Conservation (phyloP, 179 eudicot species). For the Beta corolliflora region DNA sequence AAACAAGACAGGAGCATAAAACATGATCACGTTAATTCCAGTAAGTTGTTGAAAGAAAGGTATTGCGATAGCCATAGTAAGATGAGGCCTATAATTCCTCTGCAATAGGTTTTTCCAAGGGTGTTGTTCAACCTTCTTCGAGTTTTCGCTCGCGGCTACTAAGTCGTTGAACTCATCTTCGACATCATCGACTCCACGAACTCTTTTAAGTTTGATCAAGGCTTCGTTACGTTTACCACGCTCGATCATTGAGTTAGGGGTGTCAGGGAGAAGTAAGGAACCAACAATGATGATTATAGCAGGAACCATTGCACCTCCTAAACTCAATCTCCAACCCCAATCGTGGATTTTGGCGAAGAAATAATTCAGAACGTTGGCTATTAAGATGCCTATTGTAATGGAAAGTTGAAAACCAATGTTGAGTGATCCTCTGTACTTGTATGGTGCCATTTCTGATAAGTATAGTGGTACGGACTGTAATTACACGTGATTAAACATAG, state of each 20-base stretch:
- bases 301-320: constrained; percentile 59
- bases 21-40: constrained; percentile 65
- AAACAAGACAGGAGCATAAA: constrained; percentile 68
- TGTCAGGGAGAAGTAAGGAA: constrained; percentile 44
- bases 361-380: constrained; percentile 57
- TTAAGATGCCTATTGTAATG: constrained; percentile 52
- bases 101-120: constrained; percentile 61
- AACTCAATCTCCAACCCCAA: constrained; percentile 43
- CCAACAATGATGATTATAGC: constrained; percentile 52
- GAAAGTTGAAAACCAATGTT: constrained; percentile 64
- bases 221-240: constrained; percentile 50
- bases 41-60: constrained; percentile 65
- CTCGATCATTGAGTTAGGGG: constrained; percentile 69
- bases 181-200: constrained; percentile 46
- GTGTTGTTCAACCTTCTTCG: constrained; percentile 42
- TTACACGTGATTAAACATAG: constrained; percentile 1
- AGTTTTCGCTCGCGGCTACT: constrained; percentile 50
- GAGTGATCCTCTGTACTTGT: constrained; percentile 57
- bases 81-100: constrained; percentile 54
- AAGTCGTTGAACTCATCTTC: constrained; percentile 56
- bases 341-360: constrained; percentile 50
- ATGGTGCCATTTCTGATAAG: constrained; percentile 64
- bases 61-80: constrained; percentile 60
- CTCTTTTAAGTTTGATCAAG: constrained; percentile 26
- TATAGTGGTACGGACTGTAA: constrained; percentile 66